Conservation (phyloP, 495 filamentous ascomycete genomes). For the Arthonia radiata region DNA sequence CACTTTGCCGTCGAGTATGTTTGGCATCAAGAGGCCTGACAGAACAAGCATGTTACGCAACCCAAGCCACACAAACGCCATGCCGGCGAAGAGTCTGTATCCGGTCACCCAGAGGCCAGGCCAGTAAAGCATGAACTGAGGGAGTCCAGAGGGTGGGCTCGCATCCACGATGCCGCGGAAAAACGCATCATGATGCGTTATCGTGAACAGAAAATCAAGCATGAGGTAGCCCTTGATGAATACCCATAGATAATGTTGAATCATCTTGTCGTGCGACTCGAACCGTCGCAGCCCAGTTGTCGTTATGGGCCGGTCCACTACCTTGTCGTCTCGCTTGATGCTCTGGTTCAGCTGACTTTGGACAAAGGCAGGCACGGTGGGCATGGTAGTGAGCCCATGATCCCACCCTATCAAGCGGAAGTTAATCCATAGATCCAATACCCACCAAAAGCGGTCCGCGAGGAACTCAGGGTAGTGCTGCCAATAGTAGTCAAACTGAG, state of each 20-base stretch:
- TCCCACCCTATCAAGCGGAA: constrained; percentile 63
- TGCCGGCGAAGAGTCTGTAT: constrained; percentile 25
- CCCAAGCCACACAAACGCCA: constrained; percentile 24
- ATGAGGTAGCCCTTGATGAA: constrained; percentile 31
- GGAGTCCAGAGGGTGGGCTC: constrained; percentile 21
- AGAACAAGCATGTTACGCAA: constrained; percentile 29
- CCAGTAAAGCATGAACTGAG: constrained; percentile 14
- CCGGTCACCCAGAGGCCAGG: constrained; percentile 17
- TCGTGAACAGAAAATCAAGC: constrained; percentile 38
- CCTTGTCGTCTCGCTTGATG: neutral
- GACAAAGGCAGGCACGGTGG: constrained; percentile 28
- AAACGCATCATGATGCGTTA: constrained; percentile 52
- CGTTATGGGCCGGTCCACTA: neutral
- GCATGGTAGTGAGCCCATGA: constrained; percentile 34
- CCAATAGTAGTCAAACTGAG: constrained; percentile 24
- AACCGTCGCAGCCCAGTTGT: constrained; percentile 10
- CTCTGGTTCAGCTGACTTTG: constrained; percentile 15
- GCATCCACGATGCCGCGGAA: constrained; percentile 24
- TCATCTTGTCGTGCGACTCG: constrained; percentile 17
- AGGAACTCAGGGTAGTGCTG: constrained; percentile 41
- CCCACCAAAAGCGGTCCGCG: constrained; percentile 43
- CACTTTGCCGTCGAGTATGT: constrained; percentile 21
- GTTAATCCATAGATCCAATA: constrained; percentile 37
- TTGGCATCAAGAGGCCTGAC: constrained; percentile 28
- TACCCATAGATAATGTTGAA: constrained; percentile 20